These are phyloP conservation scores for Monosporascus sp. DNA, from an alignment of 2,329 filamentous ascomycete genomes.

Conservation along the genomic window DNA sequence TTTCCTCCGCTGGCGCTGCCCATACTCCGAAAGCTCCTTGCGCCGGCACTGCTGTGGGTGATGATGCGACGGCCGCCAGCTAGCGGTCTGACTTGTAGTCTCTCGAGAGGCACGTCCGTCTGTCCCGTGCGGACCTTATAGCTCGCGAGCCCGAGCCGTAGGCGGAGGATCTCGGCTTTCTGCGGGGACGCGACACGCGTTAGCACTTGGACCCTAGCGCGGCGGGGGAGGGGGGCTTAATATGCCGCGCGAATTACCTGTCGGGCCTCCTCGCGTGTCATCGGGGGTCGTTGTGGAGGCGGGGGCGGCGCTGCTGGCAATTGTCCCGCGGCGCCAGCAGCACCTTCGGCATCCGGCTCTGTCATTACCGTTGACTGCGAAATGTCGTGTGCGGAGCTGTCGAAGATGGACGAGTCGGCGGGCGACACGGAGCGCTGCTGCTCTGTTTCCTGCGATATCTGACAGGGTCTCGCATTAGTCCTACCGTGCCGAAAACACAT, in stretches of 20 bases:
- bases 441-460: neutral
- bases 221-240: neutral
- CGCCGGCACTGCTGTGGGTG: neutral
- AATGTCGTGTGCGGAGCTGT: slow-evolving; percentile 41
- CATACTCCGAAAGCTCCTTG: slow-evolving; percentile 7
- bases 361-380: slow-evolving; percentile 46
- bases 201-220: neutral
- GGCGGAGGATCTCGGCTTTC: slow-evolving; percentile 61
- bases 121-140: slow-evolving; percentile 76
- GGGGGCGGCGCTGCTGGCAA: slow-evolving; percentile 13
- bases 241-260: slow-evolving; percentile 33
- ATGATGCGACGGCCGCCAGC: slow-evolving; percentile 7
- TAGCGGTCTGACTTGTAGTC: slow-evolving; percentile 44
- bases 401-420: slow-evolving; percentile 46
- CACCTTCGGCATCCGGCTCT: slow-evolving; percentile 36
- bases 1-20: slow-evolving; percentile 8
- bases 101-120: slow-evolving; percentile 57
- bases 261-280: slow-evolving; percentile 50
- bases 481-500: too few species aligned
- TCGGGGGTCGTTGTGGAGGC: slow-evolving; percentile 14
- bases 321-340: neutral
- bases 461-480: neutral
- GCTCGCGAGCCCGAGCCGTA: slow-evolving; percentile 65
- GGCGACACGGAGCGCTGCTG: slow-evolving; percentile 29
- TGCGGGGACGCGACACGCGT: slow-evolving; percentile 25